A percentile compares a stretch with the other conserved stretches of the same genome.
These are phyloP conservation scores for Kodamaea leandrae DNA, from an alignment of 805 yeast species.

Conservation along the genomic window DNA sequence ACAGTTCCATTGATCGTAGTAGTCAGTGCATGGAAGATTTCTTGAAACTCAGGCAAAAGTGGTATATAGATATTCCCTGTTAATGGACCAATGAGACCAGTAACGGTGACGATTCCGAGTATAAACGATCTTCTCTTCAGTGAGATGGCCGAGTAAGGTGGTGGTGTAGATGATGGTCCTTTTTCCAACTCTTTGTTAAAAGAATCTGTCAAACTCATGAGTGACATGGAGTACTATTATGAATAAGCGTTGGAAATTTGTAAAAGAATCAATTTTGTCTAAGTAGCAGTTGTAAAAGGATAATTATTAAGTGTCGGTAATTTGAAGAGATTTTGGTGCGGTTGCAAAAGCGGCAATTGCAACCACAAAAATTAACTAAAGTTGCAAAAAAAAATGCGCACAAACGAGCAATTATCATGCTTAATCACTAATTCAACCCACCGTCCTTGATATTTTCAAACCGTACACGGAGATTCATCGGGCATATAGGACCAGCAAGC, in stretches of 20 bases:
- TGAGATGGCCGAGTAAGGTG: constrained; percentile 33
- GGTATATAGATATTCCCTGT: constrained; percentile 60
- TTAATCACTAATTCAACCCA: neutral
- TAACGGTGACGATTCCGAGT: constrained; percentile 40
- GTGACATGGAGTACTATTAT: no score
- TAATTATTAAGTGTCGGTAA: no score
- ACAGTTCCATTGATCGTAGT: constrained; percentile 54
- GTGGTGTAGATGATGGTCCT: neutral
- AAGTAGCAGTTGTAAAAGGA: no score
- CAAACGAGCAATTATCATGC: neutral
- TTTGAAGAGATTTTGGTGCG: no score
- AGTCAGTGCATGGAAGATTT: constrained; percentile 38
- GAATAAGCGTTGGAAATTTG: no score
- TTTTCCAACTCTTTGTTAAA: neutral
- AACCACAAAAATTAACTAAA: neutral
- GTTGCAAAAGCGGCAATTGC: neutral
- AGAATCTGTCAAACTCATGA: neutral
- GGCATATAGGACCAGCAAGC: constrained; percentile 59
- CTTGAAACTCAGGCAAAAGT: constrained; percentile 44
- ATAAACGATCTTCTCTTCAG: constrained; percentile 29
- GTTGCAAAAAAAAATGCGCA: neutral
- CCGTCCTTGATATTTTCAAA: constrained; percentile 12
- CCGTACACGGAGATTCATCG: constrained; percentile 33
- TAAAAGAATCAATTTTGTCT: no score
- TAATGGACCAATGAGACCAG: constrained; percentile 56